Evolutionary conservation across 2,329 filamentous ascomycete genomes (phyloP).

Genomic region (Xylariaceae sp.): DNA sequence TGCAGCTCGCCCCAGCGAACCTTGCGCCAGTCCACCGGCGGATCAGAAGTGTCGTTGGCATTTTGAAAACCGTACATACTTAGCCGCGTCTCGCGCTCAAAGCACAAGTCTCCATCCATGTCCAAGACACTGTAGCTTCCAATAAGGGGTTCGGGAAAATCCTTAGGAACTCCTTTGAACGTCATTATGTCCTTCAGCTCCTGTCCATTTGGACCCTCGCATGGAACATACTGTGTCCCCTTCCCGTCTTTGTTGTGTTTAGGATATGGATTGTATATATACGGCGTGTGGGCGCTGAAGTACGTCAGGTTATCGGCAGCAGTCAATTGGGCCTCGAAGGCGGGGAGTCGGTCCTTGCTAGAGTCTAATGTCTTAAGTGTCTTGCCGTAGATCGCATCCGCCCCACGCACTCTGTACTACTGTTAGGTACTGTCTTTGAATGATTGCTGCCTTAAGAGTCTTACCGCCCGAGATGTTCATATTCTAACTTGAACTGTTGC

Average conservation of each 20-base stretch:
- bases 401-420: conserved; percentile 48
- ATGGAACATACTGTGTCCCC: conserved; percentile 62
- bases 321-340: conserved; percentile 41
- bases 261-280: conserved; percentile 74
- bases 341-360: conserved; percentile 41
- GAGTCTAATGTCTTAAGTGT: conserved; percentile 55
- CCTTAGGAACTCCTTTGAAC: conserved; percentile 65
- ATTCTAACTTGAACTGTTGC: conserved; percentile 49
- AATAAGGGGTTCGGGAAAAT: conserved; percentile 65
- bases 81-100: conserved; percentile 72
- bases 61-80: conserved; percentile 67
- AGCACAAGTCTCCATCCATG: conserved; percentile 68
- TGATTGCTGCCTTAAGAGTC: conserved; percentile 19
- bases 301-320: conserved; percentile 42
- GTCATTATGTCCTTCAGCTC: conserved; percentile 66
- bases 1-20: conserved; percentile 77
- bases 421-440: conserved; percentile 35
- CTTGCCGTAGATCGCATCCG: conserved; percentile 62
- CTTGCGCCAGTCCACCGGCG: conserved; percentile 62
- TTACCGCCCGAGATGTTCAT: conserved; percentile 44
- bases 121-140: conserved; percentile 67
- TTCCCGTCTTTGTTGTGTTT: conserved; percentile 69
- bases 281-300: conserved; percentile 55
- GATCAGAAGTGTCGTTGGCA: conserved; percentile 52
- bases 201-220: conserved; percentile 67